Evolutionary conservation across 2,329 filamentous ascomycete genomes (phyloP).

Genomic region (Fusarium nelsonii): DNA sequence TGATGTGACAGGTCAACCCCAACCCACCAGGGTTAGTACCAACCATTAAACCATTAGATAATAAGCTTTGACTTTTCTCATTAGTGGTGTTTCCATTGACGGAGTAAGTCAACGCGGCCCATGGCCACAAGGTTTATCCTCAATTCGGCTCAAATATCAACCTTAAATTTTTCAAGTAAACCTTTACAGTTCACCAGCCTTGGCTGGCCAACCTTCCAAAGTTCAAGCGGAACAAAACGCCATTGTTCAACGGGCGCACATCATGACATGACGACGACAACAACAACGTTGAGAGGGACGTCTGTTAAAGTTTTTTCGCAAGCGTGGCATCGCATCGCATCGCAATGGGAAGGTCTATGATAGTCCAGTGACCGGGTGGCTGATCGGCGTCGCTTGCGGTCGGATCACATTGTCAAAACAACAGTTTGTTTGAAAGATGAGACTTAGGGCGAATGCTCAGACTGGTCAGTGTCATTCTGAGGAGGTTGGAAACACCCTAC

Average conservation of each 20-base stretch:
- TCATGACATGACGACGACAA: constrained; percentile 7
- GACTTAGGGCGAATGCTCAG: constrained; percentile 25
- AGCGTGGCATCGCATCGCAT: constrained; percentile 10
- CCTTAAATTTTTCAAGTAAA: constrained; percentile 13
- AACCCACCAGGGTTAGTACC: constrained; percentile 7
- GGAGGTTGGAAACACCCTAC: constrained; percentile 17
- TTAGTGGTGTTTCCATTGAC: constrained; percentile 1
- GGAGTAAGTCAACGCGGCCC: not conserved
- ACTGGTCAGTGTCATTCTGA: constrained; percentile 4
- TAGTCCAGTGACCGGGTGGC: constrained; percentile 19
- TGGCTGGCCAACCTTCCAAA: not conserved
- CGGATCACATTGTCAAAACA: constrained; percentile 24
- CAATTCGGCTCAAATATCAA: constrained; percentile 30
- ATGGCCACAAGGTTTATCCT: constrained; percentile 19
- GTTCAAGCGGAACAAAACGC: not conserved
- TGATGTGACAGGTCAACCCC: constrained; percentile 9
- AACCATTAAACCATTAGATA: constrained; percentile 4
- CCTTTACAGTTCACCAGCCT: constrained; percentile 22
- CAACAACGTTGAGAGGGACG: not conserved
- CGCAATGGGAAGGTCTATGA: not conserved
- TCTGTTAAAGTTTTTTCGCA: not conserved
- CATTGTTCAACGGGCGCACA: constrained; percentile 1
- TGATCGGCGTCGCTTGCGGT: constrained; percentile 7
- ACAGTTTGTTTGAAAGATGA: constrained; percentile 32
- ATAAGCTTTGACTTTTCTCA: not conserved